Conservation (phyloP, 73 alveolate species). For the Halteria grandinella region DNA sequence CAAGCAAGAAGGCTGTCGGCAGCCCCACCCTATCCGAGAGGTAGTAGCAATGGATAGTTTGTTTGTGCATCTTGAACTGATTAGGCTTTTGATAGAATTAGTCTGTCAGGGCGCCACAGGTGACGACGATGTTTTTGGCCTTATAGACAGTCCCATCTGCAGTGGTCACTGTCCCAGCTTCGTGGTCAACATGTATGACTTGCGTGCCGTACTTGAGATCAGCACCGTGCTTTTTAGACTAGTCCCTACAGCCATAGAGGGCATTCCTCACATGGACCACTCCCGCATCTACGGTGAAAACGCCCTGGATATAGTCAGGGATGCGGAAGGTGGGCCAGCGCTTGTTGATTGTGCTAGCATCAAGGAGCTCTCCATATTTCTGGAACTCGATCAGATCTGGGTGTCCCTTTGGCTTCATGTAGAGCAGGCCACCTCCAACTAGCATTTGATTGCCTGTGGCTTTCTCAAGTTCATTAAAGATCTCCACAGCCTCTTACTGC, state of each 20-base stretch:
- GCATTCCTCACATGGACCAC: constrained; percentile 45
- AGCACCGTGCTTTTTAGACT: constrained; percentile 39
- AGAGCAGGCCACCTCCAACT: constrained; percentile 37
- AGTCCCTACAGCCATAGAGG: not conserved
- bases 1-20: constrained; percentile 43
- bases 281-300: constrained; percentile 22
- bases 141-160: constrained; percentile 44
- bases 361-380: not conserved
- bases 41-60: constrained; percentile 14
- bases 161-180: constrained; percentile 26
- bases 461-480: constrained; percentile 32
- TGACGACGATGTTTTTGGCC: constrained; percentile 51
- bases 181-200: constrained; percentile 32
- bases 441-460: constrained; percentile 46
- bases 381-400: not conserved
- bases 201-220: not conserved
- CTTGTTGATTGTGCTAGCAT: constrained; percentile 36
- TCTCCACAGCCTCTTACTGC: constrained; percentile 33
- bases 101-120: constrained; percentile 56
- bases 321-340: constrained; percentile 52
- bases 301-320: constrained; percentile 44
- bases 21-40: not conserved
- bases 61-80: constrained; percentile 5
- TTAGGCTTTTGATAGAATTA: constrained; percentile 2
- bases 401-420: constrained; percentile 20